These are phyloP conservation scores for Manihot esculenta DNA, from an alignment of 441 rosid species.

Conservation along the genomic window DNA sequence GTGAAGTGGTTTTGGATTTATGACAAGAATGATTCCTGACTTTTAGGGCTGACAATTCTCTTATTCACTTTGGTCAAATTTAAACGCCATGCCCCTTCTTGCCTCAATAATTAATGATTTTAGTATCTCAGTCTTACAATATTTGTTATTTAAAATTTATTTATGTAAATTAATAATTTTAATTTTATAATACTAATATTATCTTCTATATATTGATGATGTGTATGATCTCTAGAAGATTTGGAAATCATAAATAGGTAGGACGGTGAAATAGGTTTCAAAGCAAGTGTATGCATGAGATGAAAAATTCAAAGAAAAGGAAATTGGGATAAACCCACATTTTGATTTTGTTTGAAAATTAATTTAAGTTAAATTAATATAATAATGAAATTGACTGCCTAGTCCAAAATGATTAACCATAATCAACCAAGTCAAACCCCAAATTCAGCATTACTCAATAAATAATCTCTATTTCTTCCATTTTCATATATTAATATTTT, in stretches of 20 bases:
- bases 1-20: too few species aligned
- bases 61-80: not conserved
- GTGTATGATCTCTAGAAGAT: too few species aligned
- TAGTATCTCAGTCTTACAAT: too few species aligned
- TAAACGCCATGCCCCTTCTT: not conserved
- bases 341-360: not conserved
- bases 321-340: not conserved
- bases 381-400: not conserved
- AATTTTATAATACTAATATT: too few species aligned
- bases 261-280: not conserved
- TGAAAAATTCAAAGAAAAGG: not conserved
- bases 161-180: too few species aligned
- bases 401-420: slow-evolving; percentile 15
- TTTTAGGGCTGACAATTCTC: not conserved
- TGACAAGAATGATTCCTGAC: not conserved
- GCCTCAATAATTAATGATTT: not conserved
- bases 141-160: too few species aligned
- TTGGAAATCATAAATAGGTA: not conserved
- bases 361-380: too few species aligned
- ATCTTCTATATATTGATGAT: too few species aligned
- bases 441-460: not conserved
- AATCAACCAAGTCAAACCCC: not conserved
- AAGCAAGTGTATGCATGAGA: not conserved
- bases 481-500: too few species aligned
- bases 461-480: not conserved